Evolutionary conservation across 768 basidiomycete genomes (phyloP), one percentile per base, ranked within the genome.

Genomic region (Tricholoma hemisulphureum): DNA sequence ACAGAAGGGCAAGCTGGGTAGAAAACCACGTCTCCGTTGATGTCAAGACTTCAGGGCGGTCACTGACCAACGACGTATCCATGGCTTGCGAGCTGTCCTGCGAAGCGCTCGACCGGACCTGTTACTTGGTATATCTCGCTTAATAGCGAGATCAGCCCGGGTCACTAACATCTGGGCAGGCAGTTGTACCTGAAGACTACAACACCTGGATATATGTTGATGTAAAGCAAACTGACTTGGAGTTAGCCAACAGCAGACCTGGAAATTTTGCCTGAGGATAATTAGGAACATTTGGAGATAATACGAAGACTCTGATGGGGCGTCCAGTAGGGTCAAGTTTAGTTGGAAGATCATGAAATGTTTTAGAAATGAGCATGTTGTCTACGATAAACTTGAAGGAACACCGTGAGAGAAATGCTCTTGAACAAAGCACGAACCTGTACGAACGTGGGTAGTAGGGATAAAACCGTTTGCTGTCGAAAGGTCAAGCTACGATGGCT

Each of bases 101-200:
- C 90, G 67, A 91, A 93, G 51, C 95, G 84, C 69, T 95, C 94
- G n/a, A 96, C 95, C 32, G 95, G 95, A 0, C 93, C 93, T n/a
- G 93, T 95, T 2, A 95, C 93, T 70, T 93, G 91, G 69, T 97
- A 98, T 55, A 98, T 98, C 75, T 96, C 95, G 65, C 93, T 94
- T 66, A 51, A 18, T 23, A 34, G 20, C 39, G 29, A 34, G 28
- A 20, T 14, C 14, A 55, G 39, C 53, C n/a, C 16, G 24, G 10
- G 13, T 13, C 6, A 8, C 7, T n/a, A 29, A 5, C 46, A 18
- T 48, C 24, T 26, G 18, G 18, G 28, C 28, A 49, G 39, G 56
- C n/a, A 54, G 8, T 4, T 2, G 52, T 67, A 86, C 89, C 90
- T 92, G 77, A 92, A 93, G 39, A 88, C 85, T 9, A 93, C 83